phyloP scores from a whole-genome alignment of 2,329 filamentous ascomycete species.

The Knoxdaviesia capensis region DNA sequence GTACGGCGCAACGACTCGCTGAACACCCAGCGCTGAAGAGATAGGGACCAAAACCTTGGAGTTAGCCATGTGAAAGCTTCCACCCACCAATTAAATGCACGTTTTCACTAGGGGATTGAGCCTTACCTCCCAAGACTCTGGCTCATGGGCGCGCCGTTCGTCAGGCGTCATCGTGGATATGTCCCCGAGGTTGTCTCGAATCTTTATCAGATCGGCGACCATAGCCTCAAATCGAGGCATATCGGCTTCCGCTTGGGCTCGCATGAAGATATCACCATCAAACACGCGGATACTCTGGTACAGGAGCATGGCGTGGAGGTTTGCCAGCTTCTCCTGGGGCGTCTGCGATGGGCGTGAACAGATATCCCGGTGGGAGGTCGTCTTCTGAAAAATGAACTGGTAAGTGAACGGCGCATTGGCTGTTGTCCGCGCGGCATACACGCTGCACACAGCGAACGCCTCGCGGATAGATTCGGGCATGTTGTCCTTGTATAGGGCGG shows the following conservation, averaged over 20 bases:
- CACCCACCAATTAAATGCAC: too few relatives aligned
- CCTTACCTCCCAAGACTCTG: conserved; percentile 1
- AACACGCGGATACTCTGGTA: conserved; percentile 30
- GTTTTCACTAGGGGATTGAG: too few relatives aligned
- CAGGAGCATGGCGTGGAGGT: conserved; percentile 25
- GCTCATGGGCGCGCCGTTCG: not conserved
- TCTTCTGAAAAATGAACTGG: too few relatives aligned
- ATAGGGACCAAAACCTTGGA: not conserved
- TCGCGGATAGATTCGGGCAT: not conserved
- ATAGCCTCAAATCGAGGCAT: conserved; percentile 14
- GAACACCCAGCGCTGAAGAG: conserved; percentile 1
- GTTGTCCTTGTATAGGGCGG: not conserved
- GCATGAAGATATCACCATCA: conserved; percentile 24
- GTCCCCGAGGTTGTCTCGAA: not conserved
- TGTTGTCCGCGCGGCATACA: not conserved
- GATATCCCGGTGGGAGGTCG: too few relatives aligned
- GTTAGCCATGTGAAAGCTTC: too few relatives aligned
- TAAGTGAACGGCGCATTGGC: not conserved
- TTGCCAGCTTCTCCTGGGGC: conserved; percentile 15
- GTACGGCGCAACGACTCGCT: conserved; percentile 1
- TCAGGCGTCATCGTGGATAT: conserved; percentile 2
- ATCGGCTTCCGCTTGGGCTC: conserved; percentile 16
- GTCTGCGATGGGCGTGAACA: not conserved
- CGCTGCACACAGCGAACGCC: not conserved
- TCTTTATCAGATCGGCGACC: not conserved